Conservation (phyloP, 768 basidiomycete species). For the Agrocybe praecox region DNA sequence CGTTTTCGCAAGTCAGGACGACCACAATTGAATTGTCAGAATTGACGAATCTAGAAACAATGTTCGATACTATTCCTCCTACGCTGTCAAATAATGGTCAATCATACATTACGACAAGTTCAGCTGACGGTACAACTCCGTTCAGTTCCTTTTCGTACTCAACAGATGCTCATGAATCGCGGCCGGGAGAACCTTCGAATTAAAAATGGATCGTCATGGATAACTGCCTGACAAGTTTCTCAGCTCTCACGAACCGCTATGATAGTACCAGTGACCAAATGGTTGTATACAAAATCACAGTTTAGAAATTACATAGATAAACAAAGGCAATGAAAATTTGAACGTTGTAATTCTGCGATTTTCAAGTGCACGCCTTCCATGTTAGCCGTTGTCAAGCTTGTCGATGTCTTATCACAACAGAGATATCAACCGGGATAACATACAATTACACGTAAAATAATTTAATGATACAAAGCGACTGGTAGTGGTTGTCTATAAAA, state of each 20-base stretch:
- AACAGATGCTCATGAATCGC: neutral
- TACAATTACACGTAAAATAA: conserved; percentile 2
- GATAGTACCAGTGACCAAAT: too few species aligned
- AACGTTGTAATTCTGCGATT: too few species aligned
- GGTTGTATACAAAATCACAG: too few species aligned
- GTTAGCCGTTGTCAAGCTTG: too few species aligned
- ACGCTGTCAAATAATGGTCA: neutral
- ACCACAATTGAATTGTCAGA: neutral
- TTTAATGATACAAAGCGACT: conserved; percentile 1
- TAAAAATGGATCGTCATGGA: neutral
- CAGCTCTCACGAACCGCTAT: neutral
- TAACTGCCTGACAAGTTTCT: neutral
- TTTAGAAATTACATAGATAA: too few species aligned
- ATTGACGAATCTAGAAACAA: neutral
- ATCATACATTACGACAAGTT: neutral
- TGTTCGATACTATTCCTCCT: neutral
- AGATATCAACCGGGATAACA: neutral
- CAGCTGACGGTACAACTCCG: neutral
- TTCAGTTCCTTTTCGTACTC: neutral
- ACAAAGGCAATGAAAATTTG: too few species aligned
- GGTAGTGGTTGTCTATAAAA: neutral
- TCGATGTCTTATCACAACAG: too few species aligned
- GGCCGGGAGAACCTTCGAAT: neutral
- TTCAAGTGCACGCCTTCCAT: too few species aligned
- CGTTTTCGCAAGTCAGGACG: neutral